phyloP scores from a whole-genome alignment of 2,329 filamentous ascomycete species.

The Raffaelea deltoideospora region DNA sequence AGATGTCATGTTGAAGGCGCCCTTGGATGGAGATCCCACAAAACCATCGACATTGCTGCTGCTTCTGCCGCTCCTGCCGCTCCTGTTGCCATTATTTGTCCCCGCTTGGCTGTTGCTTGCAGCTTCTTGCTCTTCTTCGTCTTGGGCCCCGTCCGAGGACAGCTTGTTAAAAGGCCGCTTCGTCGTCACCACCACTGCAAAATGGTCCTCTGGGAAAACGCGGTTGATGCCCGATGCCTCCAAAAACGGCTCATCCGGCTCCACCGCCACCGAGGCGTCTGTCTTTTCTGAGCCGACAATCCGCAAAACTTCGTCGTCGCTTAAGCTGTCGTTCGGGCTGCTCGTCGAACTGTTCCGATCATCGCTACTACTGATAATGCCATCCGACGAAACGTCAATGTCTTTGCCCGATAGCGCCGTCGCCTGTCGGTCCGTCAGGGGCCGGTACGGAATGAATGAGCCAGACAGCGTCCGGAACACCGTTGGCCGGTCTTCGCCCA shows the following conservation, averaged over 20 bases:
- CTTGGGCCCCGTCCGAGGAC: background rate
- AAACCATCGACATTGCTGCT: background rate
- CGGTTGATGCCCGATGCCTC: conserved; percentile 45
- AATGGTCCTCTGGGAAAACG: conserved; percentile 48
- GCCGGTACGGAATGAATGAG: conserved; percentile 31
- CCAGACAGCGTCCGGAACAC: conserved; percentile 32
- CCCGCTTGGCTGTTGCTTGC: background rate
- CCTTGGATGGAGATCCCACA: conserved; percentile 3
- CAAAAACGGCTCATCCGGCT: conserved; percentile 33
- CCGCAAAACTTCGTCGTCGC: background rate
- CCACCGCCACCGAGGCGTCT: conserved; percentile 11
- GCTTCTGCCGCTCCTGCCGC: background rate
- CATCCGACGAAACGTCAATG: background rate
- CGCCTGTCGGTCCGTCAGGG: conserved; percentile 26
- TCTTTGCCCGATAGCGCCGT: background rate
- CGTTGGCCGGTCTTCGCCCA: conserved; percentile 9
- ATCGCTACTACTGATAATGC: background rate
- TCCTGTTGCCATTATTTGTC: background rate
- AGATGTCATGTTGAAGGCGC: conserved; percentile 16
- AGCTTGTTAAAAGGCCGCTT: conserved; percentile 17
- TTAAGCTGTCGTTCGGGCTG: background rate
- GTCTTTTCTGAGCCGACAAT: conserved; percentile 12
- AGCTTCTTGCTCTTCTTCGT: conserved; percentile 10
- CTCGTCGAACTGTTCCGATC: background rate
- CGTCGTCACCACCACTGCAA: conserved; percentile 39